A percentile compares a stretch with the other conserved stretches of the same genome.
Evolutionary conservation across 179 eudicot genomes (phyloP).

Genomic region (Carnegiea gigantea): DNA sequence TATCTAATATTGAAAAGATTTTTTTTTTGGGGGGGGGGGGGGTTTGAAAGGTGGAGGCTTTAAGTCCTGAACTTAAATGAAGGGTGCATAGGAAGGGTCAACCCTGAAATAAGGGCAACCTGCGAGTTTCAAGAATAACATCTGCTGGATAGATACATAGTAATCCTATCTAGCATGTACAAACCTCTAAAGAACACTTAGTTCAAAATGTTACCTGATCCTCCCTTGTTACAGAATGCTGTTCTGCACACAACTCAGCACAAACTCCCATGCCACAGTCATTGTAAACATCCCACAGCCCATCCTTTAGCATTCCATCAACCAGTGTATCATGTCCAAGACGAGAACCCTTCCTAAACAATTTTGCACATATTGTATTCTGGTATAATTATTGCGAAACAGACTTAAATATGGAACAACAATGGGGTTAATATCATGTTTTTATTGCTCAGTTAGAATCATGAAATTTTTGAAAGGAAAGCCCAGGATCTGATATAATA

Average conservation of each 20-base stretch:
- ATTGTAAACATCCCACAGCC: conserved; percentile 94
- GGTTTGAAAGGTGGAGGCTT: neutral
- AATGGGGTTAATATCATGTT: neutral
- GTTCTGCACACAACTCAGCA: conserved; percentile 93
- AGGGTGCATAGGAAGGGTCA: neutral
- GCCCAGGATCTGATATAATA: neutral
- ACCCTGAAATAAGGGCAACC: neutral
- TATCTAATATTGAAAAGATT: neutral
- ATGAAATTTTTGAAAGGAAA: neutral
- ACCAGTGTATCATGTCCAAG: conserved; percentile 95
- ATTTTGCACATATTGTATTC: neutral
- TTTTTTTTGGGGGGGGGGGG: too few relatives aligned
- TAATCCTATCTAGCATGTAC: neutral
- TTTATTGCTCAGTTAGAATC: too few relatives aligned
- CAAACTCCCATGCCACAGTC: conserved; percentile 94
- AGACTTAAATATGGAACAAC: neutral
- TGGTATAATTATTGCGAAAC: neutral
- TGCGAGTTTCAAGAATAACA: neutral
- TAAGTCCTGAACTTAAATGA: neutral
- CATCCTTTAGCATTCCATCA: conserved; percentile 98
- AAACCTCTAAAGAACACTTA: neutral
- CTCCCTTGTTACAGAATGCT: conserved; percentile 76
- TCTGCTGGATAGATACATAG: neutral
- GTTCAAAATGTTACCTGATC: conserved; percentile 60
- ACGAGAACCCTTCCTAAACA: conserved; percentile 93